These are phyloP conservation scores for Anthracocystis setariae DNA, from an alignment of 1,284 basidiomycete genomes.

Conservation along the genomic window DNA sequence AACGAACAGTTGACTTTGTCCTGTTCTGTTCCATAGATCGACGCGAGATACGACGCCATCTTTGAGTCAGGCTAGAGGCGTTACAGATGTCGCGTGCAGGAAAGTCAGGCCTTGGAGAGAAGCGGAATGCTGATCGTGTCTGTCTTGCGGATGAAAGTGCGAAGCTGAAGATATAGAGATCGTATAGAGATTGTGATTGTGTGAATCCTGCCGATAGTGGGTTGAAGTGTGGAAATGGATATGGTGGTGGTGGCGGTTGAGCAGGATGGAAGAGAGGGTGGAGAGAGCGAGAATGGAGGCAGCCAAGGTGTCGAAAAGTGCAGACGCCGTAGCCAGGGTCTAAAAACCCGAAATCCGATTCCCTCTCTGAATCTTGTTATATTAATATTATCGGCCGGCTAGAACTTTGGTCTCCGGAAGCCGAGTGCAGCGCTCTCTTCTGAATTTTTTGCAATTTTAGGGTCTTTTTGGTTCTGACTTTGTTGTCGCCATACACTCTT, in stretches of 20 bases:
- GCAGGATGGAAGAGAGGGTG: slow-evolving; percentile 2
- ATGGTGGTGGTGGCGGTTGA: slow-evolving; percentile 18
- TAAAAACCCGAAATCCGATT: slow-evolving; percentile 17
- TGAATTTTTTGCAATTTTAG: slow-evolving; percentile 19
- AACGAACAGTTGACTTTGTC: slow-evolving; percentile 94
- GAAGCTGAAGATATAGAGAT: too few species aligned
- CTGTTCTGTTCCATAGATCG: slow-evolving; percentile 74
- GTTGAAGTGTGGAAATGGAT: too few species aligned
- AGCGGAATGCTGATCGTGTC: too few species aligned
- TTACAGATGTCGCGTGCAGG: not conserved
- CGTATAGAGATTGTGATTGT: too few species aligned
- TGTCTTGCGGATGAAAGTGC: too few species aligned
- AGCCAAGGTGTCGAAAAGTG: slow-evolving; percentile 33
- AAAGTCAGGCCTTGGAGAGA: not conserved
- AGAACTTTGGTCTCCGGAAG: slow-evolving; percentile 10
- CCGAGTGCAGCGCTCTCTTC: slow-evolving; percentile 1
- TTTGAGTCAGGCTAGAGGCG: not conserved
- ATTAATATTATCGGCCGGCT: slow-evolving; percentile 31
- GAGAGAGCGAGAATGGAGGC: slow-evolving; percentile 3
- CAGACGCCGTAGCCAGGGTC: slow-evolving; percentile 13
- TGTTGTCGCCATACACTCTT: not conserved
- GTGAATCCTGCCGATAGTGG: too few species aligned
- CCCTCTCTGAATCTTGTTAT: too few species aligned
- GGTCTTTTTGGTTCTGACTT: not conserved
- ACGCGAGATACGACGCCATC: slow-evolving; percentile 54